phyloP scores from a whole-genome alignment of 2,329 filamentous ascomycete species.

The Pyrenophora seminiperda region DNA sequence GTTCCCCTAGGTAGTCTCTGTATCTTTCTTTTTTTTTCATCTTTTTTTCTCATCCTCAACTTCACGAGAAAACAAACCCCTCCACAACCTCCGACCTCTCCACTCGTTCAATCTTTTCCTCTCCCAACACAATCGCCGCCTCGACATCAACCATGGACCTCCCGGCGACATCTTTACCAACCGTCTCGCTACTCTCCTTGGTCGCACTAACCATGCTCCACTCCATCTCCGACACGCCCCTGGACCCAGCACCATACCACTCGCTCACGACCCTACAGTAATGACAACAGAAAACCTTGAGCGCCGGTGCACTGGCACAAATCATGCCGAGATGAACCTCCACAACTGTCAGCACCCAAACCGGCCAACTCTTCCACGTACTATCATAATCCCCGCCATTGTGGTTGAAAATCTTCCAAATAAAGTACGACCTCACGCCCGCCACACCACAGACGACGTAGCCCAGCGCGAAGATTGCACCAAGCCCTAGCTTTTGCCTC shows the following conservation, averaged over 20 bases:
- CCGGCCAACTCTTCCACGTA: conserved; percentile 22
- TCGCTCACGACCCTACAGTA: background rate
- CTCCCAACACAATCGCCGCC: background rate
- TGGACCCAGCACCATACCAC: background rate
- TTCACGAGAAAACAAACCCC: background rate
- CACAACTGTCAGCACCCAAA: conserved; percentile 18
- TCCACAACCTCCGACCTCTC: background rate
- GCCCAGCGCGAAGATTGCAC: conserved; percentile 23
- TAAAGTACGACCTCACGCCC: conserved; percentile 13
- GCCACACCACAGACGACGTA: conserved; percentile 20
- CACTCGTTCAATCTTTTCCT: background rate
- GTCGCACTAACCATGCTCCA: background rate
- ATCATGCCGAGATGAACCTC: conserved; percentile 26
- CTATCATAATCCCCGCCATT: conserved; percentile 23
- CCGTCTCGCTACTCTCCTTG: background rate
- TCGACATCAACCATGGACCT: conserved; percentile 1
- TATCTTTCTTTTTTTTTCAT: background rate
- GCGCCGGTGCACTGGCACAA: conserved; percentile 23
- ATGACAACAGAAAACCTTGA: conserved; percentile 25
- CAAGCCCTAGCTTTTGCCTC: conserved; percentile 24
- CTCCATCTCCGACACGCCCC: background rate
- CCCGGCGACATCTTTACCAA: background rate
- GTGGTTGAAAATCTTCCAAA: conserved; percentile 18
- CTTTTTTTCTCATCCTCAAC: background rate
- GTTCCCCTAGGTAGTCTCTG: too few relatives aligned